Evolutionary conservation across 75 land plant species (phyloP), one percentile per base, ranked within the genome.

Genomic region (Selaginella tamariscina): DNA sequence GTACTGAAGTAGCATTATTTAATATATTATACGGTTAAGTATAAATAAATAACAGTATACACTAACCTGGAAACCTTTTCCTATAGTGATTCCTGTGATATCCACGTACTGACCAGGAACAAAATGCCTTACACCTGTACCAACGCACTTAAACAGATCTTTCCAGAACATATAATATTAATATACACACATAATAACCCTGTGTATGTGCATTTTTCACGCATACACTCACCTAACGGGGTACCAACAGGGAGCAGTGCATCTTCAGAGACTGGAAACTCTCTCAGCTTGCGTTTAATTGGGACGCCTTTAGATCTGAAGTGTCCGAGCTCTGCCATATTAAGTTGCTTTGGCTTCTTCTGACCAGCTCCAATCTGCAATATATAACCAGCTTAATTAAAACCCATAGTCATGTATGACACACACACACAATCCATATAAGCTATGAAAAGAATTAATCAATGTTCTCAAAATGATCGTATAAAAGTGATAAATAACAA

Each of bases 11-110:
- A n/a, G n/a, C n/a, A n/a, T n/a, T n/a, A n/a, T n/a, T n/a, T n/a
- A n/a, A n/a, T n/a, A n/a, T n/a, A n/a, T n/a, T n/a, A n/a, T n/a
- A n/a, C n/a, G n/a, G n/a, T n/a, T n/a, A n/a, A n/a, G n/a, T 49
- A 49, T 11, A 49, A 11, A 49, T 49, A 49, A 49, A 11, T 20
- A 49, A 49, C 11, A 66, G 21, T 21, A 70, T 28, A 8, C 68
- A 60, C 23, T n/a, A 18, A 92, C 98, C 98, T 93, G 98, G 59
- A 93, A 93, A 72, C 98, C 98, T 80, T 93, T 89, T 33, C 98
- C 98, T 24, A 70, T 80, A 13, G 91, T 77, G 33, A 82, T 86
- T 44, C 96, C 98, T 1, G 88, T 79, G 24, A 93, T 72, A 74
- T 93, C 98, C 28, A 93, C 86, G 74, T 85, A 85, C 67, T 93